Evolutionary conservation across 495 filamentous ascomycete species (phyloP).

Genomic region (Parathielavia appendiculata): DNA sequence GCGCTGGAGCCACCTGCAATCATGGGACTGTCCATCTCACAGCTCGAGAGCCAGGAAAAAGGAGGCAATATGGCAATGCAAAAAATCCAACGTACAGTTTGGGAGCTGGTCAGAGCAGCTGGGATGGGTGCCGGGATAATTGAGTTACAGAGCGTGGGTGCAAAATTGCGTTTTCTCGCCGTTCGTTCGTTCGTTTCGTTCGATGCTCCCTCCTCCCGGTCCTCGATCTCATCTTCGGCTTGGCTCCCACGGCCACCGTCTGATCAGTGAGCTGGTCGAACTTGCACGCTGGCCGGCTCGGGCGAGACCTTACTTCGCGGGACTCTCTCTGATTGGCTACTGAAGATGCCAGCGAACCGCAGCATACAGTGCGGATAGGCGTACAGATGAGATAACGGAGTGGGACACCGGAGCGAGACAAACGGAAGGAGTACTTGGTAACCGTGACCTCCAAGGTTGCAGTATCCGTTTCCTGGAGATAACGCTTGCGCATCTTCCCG

Average conservation of each 20-base stretch:
- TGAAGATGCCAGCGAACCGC: constrained; percentile 17
- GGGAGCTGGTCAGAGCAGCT: constrained; percentile 6
- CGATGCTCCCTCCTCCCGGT: background rate
- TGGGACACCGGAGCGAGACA: too few species aligned
- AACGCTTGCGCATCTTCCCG: background rate
- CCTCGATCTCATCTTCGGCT: constrained; percentile 15
- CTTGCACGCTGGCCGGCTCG: constrained; percentile 6
- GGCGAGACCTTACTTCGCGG: constrained; percentile 11
- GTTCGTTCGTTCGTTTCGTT: constrained; percentile 12
- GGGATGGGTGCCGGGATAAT: constrained; percentile 18
- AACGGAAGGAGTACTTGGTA: too few species aligned
- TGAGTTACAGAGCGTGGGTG: constrained; percentile 26
- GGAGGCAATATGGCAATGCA: constrained; percentile 12
- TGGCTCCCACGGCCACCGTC: background rate
- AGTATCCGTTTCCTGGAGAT: background rate
- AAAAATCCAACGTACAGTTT: constrained; percentile 16
- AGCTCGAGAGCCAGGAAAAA: constrained; percentile 17
- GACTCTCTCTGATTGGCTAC: constrained; percentile 15
- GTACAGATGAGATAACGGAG: too few species aligned
- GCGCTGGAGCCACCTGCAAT: constrained; percentile 26
- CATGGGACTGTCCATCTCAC: constrained; percentile 43
- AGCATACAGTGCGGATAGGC: constrained; percentile 25
- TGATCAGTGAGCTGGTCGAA: background rate
- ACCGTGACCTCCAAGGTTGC: too few species aligned
- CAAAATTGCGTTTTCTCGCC: constrained; percentile 31